Conservation (phyloP, 257 asterid genomes). For the Ligustrum vulgare region DNA sequence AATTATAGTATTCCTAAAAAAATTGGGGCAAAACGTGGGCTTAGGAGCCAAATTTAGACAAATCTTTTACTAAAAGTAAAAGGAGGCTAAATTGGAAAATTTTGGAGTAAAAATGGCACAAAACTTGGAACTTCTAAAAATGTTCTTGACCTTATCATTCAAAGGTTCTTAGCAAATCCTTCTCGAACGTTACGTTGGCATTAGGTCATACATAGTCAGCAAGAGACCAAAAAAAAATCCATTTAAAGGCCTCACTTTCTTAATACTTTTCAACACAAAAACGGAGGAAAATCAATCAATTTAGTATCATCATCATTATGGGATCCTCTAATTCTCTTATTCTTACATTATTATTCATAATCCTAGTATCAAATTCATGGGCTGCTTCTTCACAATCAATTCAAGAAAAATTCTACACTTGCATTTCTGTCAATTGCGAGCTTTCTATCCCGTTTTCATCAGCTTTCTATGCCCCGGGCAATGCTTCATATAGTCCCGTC, state of each 20-base stretch:
- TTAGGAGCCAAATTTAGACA: too few species aligned
- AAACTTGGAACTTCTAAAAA: conserved; percentile 18
- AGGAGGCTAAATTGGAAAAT: too few species aligned
- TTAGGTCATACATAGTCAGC: conserved; percentile 25
- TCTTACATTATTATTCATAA: conserved; percentile 21
- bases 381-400: conserved; percentile 24
- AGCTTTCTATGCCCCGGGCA: conserved; percentile 35
- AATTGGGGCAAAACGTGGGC: too few species aligned
- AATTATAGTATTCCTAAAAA: too few species aligned
- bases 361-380: conserved; percentile 11
- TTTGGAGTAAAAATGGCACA: conserved; percentile 21
- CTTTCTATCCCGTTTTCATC: conserved; percentile 40
- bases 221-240: conserved; percentile 4
- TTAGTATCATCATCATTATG: conserved; percentile 15
- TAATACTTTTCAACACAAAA: conserved; percentile 10
- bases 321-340: conserved; percentile 8
- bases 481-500: conserved; percentile 33
- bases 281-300: not conserved
- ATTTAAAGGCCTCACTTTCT: conserved; percentile 24
- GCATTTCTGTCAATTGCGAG: conserved; percentile 38
- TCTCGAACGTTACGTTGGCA: conserved; percentile 18
- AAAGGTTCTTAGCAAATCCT: not conserved
- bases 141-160: conserved; percentile 18
- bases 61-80: too few species aligned
- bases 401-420: conserved; percentile 31